Conservation (phyloP, 768 basidiomycete species). For the Lactarius akahatsu region DNA sequence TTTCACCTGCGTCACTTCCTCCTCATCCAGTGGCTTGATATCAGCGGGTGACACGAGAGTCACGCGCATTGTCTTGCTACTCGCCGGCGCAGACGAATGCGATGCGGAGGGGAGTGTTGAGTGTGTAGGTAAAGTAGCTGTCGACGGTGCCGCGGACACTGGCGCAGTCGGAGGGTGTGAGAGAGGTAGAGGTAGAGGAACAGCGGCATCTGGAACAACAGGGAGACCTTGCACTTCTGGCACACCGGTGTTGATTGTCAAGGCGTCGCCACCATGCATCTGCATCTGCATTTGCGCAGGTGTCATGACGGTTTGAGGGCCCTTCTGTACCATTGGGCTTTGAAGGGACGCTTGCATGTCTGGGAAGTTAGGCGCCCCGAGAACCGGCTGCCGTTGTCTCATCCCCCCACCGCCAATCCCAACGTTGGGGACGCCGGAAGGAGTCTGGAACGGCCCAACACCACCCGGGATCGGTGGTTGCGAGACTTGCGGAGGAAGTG, state of each 20-base stretch:
- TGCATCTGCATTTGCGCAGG: conserved; percentile 24
- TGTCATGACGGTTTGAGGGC: conserved; percentile 14
- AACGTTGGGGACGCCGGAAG: conserved; percentile 22
- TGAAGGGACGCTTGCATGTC: conserved; percentile 26
- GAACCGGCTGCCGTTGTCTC: conserved; percentile 28
- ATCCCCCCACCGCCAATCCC: conserved; percentile 29
- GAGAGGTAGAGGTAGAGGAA: conserved; percentile 14
- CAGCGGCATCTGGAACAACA: conserved; percentile 19
- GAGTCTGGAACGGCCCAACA: conserved; percentile 20
- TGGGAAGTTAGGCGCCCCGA: conserved; percentile 31
- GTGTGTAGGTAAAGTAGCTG: conserved; percentile 36
- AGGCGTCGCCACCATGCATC: conserved; percentile 19
- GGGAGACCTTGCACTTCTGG: conserved; percentile 25
- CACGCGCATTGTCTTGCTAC: conserved; percentile 58
- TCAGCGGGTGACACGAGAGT: conserved; percentile 59
- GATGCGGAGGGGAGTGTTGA: conserved; percentile 43
- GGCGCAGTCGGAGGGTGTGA: conserved; percentile 28
- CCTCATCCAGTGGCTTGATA: conserved; percentile 46
- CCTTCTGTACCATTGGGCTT: conserved; percentile 21
- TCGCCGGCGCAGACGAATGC: conserved; percentile 46
- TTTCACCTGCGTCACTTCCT: conserved; percentile 54
- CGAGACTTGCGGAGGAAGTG: conserved; percentile 28
- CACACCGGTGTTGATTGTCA: conserved; percentile 19
- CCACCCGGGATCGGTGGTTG: conserved; percentile 25
- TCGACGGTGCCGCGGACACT: conserved; percentile 28